Base-by-base conservation (phyloP, 2,329 filamentous ascomycete species). In the Trichoderma gracile region DNA sequence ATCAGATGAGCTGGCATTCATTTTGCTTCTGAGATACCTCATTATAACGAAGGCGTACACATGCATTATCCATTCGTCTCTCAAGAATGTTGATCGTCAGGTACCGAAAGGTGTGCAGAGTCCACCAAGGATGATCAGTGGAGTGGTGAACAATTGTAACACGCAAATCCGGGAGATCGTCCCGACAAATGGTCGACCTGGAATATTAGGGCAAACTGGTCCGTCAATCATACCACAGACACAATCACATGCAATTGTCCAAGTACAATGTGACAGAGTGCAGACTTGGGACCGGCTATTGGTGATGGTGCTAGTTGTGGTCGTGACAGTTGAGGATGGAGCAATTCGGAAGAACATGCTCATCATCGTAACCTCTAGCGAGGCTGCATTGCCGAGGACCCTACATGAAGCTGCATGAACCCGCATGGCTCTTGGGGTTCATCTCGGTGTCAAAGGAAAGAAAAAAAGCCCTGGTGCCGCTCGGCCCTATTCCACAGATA, bases 401-500 rank as follows among this genome's bases (percentile, higher is more conserved):
- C 33, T 33, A 15, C 23, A 52, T 38, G 38, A n/a, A 3, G 5
- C n/a, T n/a, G 47, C 47, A 52, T 53, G 58, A 53, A 53, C 47
- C 6, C 25, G 33, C 45, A 40, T 25, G 27, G 40, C 38, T 46
- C 54, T 3, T 42, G 23, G 52, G 14, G 33, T 61, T 42, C 30
- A 30, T 8, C 17, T 30, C 57, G 21, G 33, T 52, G 33, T 12
- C 50, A 42, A 40, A 27, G 27, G 50, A 50, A 40, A 52, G 42
- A 40, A 23, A 52, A 60, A 42, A 17, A 10, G 6, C 42, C 54
- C 27, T 50, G 33, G n/a, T 33, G 40, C 49, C 49, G 49, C 19
- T 62, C 59, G 59, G 59, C 40, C 59, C 59, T 54, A 54, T 61
- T 62, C 8, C 5, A 54, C 12, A 30, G 25, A 49, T 49, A 46